Base-by-base conservation (phyloP, 2,329 filamentous ascomycete species). In the Verticillium longisporum region DNA sequence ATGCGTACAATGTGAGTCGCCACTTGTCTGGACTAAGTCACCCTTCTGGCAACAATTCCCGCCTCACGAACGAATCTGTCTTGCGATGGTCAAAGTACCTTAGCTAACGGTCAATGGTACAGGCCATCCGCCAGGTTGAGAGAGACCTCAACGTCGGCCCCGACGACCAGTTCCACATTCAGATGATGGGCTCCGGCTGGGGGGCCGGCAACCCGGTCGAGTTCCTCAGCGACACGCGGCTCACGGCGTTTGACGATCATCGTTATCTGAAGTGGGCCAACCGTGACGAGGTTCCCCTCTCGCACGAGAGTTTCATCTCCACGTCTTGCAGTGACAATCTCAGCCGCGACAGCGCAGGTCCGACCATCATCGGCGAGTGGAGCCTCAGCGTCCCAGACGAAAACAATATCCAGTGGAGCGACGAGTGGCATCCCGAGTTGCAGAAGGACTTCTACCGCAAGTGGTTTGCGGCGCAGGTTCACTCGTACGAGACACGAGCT, bases 341-440 rank as follows among this genome's bases (percentile, higher is more conserved):
- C 21, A 71, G 72, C 55, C 71, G 71, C 14, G 76, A 78, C 66
- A 64, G 66, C 38, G 69, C 71, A 13, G 72, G 66, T 41, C 80
- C 81, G 3, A 77, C 79, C 14, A 75, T 86, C 32, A 77, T 88
- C 1, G 84, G 84, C 36, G 85, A 88, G 68, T 88, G 83, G 79
- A 80, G 78, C 53, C 69, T 88, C 7, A 77, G 76, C 45, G 78
- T 83, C 1, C 79, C 81, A 10, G 77, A 80, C 63, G 68, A 78
- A 10, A 77, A 80, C 63, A 68, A 78, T 18, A 71, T 83, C 7
- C 73, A 85, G 68, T 73, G 70, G 67, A 77, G 68, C 1, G 61
- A 68, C 2, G 78, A 75, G 32, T 86, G 77, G 76, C 67, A 77
- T 65, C 71, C 74, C 10, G 68, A 66, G 59, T 66, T 68, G 37